Evolutionary conservation across 192 early-diverging fungal species (phyloP), one percentile per base, ranked within the genome.

Genomic region (Glomus cerebriforme): DNA sequence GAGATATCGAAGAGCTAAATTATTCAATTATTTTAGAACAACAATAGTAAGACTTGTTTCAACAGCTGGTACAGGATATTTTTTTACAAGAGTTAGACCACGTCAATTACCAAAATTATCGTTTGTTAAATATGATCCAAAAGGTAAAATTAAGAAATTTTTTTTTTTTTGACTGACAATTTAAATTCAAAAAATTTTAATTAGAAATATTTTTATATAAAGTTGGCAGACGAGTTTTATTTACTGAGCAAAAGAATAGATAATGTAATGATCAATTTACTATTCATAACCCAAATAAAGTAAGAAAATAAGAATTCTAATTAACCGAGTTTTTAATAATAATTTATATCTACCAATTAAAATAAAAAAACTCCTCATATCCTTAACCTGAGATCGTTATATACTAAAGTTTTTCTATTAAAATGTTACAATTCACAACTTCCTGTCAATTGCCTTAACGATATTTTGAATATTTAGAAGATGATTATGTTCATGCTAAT

Each of bases 81-180:
- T 94, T 83, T 95, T 95, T 81, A 94, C 93, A 8, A 95, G 91
- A 70, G 85, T 91, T 69, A 87, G 95, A 54, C 91, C 95, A 78
- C 87, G 93, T 70, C 87, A 93, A 34, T 87, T 92, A 34, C 90
- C 93, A 72, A 96, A 96, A 79, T 86, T 99, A 67, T 89, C 91
- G 39, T 89, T 96, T 80, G 95, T 95, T 92, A 99, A 99, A 89
- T 94, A 92, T 79, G 97, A 99, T 85, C 97, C 97, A 47, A 86
- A 91, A 77, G 92, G 92, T 94, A 87, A 31, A 27, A 32, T 43
- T n/a, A n/a, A n/a, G n/a, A n/a, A 7, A 59, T 74, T 6, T 35
- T 35, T 34, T 34, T 59, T 73, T 12, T 72, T 47, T 71, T 26
- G n/a, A n/a, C n/a, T n/a, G n/a, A n/a, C n/a, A n/a, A n/a, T 49